Conservation (phyloP, 2,329 filamentous ascomycete species). For the Colletotrichum brevisporum region DNA sequence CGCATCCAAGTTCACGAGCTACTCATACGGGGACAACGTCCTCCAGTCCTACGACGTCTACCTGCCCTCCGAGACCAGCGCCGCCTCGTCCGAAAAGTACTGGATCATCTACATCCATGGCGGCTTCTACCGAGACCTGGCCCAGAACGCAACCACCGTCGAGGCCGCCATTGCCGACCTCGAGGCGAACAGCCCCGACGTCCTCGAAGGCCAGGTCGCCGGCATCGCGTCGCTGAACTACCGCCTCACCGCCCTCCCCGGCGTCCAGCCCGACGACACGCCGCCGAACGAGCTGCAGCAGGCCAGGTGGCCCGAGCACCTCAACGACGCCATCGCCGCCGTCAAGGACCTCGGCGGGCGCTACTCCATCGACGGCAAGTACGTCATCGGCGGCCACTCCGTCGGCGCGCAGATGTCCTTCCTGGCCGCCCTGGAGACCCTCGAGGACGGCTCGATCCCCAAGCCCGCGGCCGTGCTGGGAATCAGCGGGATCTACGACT, state of each 20-base stretch:
- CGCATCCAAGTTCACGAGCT: conserved; percentile 18
- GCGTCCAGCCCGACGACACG: conserved; percentile 31
- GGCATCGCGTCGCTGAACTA: conserved; percentile 33
- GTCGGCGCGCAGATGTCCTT: conserved; percentile 34
- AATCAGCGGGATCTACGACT: conserved; percentile 76
- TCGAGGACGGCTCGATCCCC: conserved; percentile 13
- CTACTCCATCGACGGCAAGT: conserved; percentile 19
- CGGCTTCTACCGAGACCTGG: conserved; percentile 35
- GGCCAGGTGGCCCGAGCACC: conserved; percentile 32
- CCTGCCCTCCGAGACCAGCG: background rate
- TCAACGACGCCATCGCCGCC: conserved; percentile 21
- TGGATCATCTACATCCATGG: conserved; percentile 34
- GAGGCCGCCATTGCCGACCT: conserved; percentile 23
- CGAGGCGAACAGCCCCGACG: conserved; percentile 17
- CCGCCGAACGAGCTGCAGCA: conserved; percentile 25
- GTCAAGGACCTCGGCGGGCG: conserved; percentile 26
- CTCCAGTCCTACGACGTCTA: conserved; percentile 34
- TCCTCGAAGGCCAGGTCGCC: conserved; percentile 6
- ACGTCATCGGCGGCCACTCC: conserved; percentile 32
- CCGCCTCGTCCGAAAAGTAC: conserved; percentile 18
- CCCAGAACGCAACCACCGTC: conserved; percentile 26
- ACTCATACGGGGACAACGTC: conserved; percentile 27
- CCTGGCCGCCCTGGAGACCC: conserved; percentile 15
- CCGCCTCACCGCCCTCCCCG: conserved; percentile 31
- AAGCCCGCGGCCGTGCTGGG: conserved; percentile 68